Base-by-base conservation (phyloP, 495 filamentous ascomycete genomes). In the Pseudoneurospora amorphoporcata region DNA sequence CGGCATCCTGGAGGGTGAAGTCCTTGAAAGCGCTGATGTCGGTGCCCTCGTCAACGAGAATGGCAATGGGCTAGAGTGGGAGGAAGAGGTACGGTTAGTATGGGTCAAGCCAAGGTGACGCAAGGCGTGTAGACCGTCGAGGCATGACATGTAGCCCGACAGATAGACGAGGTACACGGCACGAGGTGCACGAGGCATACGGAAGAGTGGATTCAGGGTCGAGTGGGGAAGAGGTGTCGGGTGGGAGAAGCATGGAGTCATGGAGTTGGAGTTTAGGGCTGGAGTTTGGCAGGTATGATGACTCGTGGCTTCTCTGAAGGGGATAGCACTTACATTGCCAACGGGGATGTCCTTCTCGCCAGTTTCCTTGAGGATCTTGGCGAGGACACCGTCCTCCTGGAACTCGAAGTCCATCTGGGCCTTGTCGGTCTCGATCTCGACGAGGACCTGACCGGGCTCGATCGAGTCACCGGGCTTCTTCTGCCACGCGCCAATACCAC, bases 391-490 rank as follows among this genome's bases (percentile, higher is more conserved):
- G 80, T 99, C 95, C 75, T 99, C 95, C 83, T 99, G 96, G 83
- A 96, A 99, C 83, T 99, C 96, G 78, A 99, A 99, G 86, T 99
- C 96, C 96, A 99, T 99, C 83, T 99, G 96, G 53, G 96, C 96
- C 87, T 99, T 99, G 83, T 99, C 96, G 79, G 96, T 99, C 86
- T 99, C 96, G 80, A 99, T 98, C 86, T 99, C 96, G 39, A 98
- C 96, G 72, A 99, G 84, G n/a, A 98, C 94, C 83, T 99, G 96
- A 79, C 96, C 96, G 65, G 96, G 94, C 72, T 88, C 82, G 79
- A 99, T 90, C 70, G 84, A 78, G 81, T 99, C 96, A 80, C 96
- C 96, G 77, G 90, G 86, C 85, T 97, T 94, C 89, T 98, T 98
- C 84, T 98, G 92, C 96, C 96, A 99, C 70, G 91, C 87, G 74